A percentile compares a stretch with the other conserved stretches of the same genome.
Conservation (phyloP, 176 grass and related monocot species). For the Eragrostis curvula region DNA sequence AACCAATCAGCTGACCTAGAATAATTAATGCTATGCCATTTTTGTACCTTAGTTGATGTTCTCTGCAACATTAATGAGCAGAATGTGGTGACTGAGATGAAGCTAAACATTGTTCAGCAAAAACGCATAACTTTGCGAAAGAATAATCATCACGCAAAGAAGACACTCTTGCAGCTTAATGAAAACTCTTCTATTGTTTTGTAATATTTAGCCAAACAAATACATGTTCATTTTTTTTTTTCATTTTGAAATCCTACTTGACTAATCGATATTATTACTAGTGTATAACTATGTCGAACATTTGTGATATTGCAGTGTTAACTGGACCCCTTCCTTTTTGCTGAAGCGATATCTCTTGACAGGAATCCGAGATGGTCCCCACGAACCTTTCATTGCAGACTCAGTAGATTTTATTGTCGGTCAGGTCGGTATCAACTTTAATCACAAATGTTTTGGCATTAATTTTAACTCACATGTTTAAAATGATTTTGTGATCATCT, state of each 20-base stretch:
- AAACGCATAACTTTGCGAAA: background rate
- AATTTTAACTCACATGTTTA: background rate
- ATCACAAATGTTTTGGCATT: constrained; percentile 12
- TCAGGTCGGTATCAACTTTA: constrained; percentile 56
- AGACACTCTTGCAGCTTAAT: background rate
- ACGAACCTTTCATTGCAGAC: constrained; percentile 97
- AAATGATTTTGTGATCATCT: constrained; percentile 1
- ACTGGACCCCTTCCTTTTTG: constrained; percentile 97
- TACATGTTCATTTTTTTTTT: background rate
- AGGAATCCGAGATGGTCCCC: constrained; percentile 88
- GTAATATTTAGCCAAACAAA: background rate
- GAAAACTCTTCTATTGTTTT: background rate
- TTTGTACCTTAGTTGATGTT: constrained; percentile 14
- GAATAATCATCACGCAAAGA: background rate
- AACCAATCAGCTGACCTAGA: background rate
- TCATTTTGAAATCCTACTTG: constrained; percentile 14
- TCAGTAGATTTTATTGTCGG: constrained; percentile 98
- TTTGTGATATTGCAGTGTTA: constrained; percentile 79
- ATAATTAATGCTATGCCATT: background rate
- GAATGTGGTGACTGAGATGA: background rate
- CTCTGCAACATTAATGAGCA: background rate
- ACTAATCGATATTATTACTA: constrained; percentile 15
- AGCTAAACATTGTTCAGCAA: background rate
- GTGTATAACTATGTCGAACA: constrained; percentile 8
- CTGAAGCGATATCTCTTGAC: constrained; percentile 95